phyloP scores from a whole-genome alignment of 1,139 yeast genomes.

The Protomyces macrosporus region DNA sequence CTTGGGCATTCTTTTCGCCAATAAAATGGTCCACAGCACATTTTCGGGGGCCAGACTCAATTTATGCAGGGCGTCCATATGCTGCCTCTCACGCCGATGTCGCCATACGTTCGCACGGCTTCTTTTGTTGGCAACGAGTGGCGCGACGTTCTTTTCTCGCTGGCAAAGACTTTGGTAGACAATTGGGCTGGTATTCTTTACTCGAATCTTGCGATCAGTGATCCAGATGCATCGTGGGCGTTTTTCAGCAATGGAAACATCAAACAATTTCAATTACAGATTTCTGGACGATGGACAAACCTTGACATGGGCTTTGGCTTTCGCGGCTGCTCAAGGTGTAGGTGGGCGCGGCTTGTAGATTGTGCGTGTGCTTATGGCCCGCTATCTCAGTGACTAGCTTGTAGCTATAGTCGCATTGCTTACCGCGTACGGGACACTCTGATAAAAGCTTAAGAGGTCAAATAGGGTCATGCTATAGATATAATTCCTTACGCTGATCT shows the following conservation, averaged over 20 bases:
- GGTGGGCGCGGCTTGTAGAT: background rate
- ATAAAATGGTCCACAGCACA: conserved; percentile 77
- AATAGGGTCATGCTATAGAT: no score
- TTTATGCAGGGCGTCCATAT: conserved; percentile 95
- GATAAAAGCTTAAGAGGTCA: no score
- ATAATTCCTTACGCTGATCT: no score
- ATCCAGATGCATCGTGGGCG: conserved; percentile 59
- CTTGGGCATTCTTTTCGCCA: conserved; percentile 50
- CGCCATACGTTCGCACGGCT: conserved; percentile 66
- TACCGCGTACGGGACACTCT: no score
- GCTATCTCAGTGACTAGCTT: background rate
- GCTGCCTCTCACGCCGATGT: conserved; percentile 84
- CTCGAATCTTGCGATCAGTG: conserved; percentile 56
- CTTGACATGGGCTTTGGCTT: background rate
- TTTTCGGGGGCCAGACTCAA: conserved; percentile 72
- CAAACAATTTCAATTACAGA: conserved; percentile 45
- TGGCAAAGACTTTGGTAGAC: conserved; percentile 47
- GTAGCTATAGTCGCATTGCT: background rate
- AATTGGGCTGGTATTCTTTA: conserved; percentile 88
- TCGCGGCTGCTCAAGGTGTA: conserved; percentile 4
- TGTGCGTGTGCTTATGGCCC: no score
- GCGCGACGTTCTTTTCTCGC: conserved; percentile 37
- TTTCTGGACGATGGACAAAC: background rate
- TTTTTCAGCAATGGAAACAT: conserved; percentile 53
- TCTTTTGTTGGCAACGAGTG: conserved; percentile 75